Base-by-base conservation (phyloP, 1,284 basidiomycete genomes). In the Ceratobasidium sp. region DNA sequence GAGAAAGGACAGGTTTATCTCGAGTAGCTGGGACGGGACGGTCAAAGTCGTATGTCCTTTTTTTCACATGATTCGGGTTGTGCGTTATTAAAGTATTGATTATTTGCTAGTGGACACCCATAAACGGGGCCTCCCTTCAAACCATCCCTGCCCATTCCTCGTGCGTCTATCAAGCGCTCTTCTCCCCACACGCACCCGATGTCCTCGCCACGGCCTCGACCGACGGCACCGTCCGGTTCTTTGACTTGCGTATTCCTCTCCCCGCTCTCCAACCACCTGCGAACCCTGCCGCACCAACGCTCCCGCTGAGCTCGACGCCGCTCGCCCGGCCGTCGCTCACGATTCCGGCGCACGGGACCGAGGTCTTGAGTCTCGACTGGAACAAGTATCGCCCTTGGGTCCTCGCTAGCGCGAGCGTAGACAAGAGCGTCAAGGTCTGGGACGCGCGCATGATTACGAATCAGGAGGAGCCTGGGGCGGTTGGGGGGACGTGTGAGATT, bases 21-120 rank as follows among this genome's bases (percentile, higher is more conserved):
- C 95, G 1, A 90, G 92, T 0, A 95, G 93, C 29, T 99, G 97
- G 97, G 97, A 99, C 82, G 95, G 95, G 40, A 90, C 88, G 2
- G 89, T 97, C 51, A 97, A 98, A 84, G 82, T 98, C 54, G 96
- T 96, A 81, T 75, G 93, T 46, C 86, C 13, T 15, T 37, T 22
- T 49, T 22, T 64, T 71, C 57, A 49, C 15, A 0, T 19, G 19
- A 37, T 37, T 37, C 37, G 37, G 2, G 37, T 37, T 40, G 34
- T 61, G 19, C 71, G 17, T 56, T 25, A 29, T 17, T 43, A 25
- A 32, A n/a, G n/a, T 5, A 19, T 32, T 13, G 49, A 2, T 6
- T 34, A 52, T 19, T 17, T 61, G 37, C 22, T 56, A 97, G 95
- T 99, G 97, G 97, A 90, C 89, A 29, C 93, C 95, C 7, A 93